Evolutionary conservation across 1,284 basidiomycete species (phyloP), one percentile per base, ranked within the genome.

Genomic region (Apiotrichum mycotoxinovorans): DNA sequence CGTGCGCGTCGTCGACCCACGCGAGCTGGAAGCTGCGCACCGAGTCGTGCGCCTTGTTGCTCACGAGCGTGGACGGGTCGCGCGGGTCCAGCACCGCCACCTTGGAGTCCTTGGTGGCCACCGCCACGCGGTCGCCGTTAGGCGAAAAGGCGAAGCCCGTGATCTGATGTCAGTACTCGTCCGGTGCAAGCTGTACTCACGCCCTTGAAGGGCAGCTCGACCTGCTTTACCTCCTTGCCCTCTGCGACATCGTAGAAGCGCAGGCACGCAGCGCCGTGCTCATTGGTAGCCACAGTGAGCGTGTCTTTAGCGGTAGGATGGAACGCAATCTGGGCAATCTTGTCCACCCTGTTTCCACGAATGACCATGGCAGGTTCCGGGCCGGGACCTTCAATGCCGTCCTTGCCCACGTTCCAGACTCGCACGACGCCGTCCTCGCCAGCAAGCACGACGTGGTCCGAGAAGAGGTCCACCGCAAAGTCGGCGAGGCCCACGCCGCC

Each of bases 51-150:
- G 75, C 67, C 45, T 70, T 62, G 17, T 74, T 72, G 0, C 61
- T 56, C 12, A 60, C 41, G 11, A 60, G 22, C 0, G 55, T 49
- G 3, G 55, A 26, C 0, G 69, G 54, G 7, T 67, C 46, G 8
- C 76, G 72, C 9, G 79, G 77, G 64, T 81, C 78, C 34, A 80
- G 61, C 15, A 80, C 65, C 27, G 72, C 55, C 3, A 80, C 51
- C 27, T 66, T 65, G 34, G 74, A 71, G 61, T 79, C 72, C 58
- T 80, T 80, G 15, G 74, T 72, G 0, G 78, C 71, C n/a, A 79
- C 48, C 0, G 79, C 80, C 7, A 81, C 55, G 4, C 64, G 62
- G 18, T 60, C 54, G 0, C 80, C 80, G 8, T 68, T 56, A 0
- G 70, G 69, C 8, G 69, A 73, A 70, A 78, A 78, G 0, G 70